Percentiles rank a stretch among this genome's conserved stretches.
These are phyloP conservation scores for Ceratobasidium sp. DNA, from an alignment of 1,284 basidiomycete species.

Conservation along the genomic window DNA sequence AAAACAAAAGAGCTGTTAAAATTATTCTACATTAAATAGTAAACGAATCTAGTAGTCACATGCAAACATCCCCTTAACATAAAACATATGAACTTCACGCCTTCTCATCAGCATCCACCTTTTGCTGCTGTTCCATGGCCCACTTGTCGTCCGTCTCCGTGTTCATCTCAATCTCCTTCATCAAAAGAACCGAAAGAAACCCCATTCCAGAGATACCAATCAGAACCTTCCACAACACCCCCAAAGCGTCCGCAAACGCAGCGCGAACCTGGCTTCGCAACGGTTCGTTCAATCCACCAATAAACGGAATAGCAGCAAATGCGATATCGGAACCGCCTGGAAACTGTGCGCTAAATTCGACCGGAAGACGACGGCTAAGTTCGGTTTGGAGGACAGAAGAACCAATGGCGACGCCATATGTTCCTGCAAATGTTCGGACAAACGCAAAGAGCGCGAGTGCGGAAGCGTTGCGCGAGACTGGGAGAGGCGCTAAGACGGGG, in stretches of 20 bases:
- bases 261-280: no score
- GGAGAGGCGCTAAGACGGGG: slow-evolving; percentile 45
- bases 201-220: slow-evolving; percentile 48
- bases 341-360: slow-evolving; percentile 49
- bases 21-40: no score
- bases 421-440: slow-evolving; percentile 46
- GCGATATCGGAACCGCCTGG: slow-evolving; percentile 50
- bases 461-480: no score
- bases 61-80: no score
- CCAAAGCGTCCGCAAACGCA: slow-evolving; percentile 50
- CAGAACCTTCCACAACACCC: slow-evolving; percentile 47
- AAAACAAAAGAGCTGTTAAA: no score
- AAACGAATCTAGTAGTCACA: no score
- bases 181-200: slow-evolving; percentile 47
- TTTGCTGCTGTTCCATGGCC: slow-evolving; percentile 44
- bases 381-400: slow-evolving; percentile 48
- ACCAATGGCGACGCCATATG: slow-evolving; percentile 49
- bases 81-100: background rate
- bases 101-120: slow-evolving; percentile 25
- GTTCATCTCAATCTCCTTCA: no score
- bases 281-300: slow-evolving; percentile 48
- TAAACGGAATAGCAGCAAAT: slow-evolving; percentile 52
- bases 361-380: slow-evolving; percentile 48
- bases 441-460: slow-evolving; percentile 47
- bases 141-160: slow-evolving; percentile 49